Conservation (phyloP, 2,329 filamentous ascomycete genomes). For the Sporothrix inflata region DNA sequence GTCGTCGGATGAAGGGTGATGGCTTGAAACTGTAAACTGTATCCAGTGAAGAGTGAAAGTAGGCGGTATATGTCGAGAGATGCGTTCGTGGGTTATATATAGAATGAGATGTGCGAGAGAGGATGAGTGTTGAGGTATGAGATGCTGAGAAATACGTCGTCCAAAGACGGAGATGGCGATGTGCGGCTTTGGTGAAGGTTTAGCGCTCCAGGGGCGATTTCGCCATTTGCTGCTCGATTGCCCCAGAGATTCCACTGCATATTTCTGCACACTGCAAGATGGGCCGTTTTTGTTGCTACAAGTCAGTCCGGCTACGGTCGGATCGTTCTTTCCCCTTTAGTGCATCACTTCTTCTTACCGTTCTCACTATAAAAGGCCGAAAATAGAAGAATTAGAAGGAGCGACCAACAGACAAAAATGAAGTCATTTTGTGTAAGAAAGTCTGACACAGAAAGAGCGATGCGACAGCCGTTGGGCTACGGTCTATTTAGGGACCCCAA, state of each 20-base stretch:
- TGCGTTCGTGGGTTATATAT: constrained; percentile 8
- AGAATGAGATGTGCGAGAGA: not conserved
- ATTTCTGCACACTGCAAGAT: not conserved
- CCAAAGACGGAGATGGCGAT: constrained; percentile 4
- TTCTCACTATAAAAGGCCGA: not conserved
- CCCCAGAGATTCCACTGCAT: not conserved
- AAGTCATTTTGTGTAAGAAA: not conserved
- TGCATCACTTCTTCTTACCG: not conserved
- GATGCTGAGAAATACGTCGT: constrained; percentile 9
- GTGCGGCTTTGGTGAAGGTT: not conserved
- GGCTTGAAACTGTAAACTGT: not conserved
- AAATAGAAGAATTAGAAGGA: not conserved
- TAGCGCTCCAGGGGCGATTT: constrained; percentile 8
- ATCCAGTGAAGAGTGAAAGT: not conserved
- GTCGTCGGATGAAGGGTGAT: not conserved
- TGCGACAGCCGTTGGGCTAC: not conserved
- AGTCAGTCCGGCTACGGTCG: not conserved
- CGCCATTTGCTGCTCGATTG: constrained; percentile 13
- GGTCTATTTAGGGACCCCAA: not conserved
- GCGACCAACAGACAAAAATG: not conserved
- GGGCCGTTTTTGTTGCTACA: not conserved
- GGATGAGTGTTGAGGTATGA: not conserved
- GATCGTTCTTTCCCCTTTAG: constrained; percentile 11
- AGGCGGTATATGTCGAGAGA: no score
- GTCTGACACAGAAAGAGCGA: not conserved